Conservation (phyloP, 2,329 filamentous ascomycete species). For the Aspergillus japonicus region DNA sequence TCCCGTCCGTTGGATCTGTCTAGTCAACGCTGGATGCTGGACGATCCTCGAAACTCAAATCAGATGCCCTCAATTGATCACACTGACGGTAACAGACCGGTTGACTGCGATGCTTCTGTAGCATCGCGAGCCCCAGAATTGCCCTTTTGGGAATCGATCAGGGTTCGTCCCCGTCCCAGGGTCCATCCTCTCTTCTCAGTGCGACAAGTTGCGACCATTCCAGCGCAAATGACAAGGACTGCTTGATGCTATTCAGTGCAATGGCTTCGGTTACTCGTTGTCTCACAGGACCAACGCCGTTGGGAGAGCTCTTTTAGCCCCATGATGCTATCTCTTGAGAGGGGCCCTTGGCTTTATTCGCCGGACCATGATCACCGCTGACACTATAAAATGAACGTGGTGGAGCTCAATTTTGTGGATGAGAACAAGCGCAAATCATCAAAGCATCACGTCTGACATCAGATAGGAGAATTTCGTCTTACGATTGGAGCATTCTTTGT, state of each 20-base stretch:
- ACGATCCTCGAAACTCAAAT: not conserved
- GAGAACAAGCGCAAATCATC: not conserved
- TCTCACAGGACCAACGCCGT: not conserved
- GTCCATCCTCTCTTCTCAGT: not conserved
- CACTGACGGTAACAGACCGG: not conserved
- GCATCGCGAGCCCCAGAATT: not conserved
- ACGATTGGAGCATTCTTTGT: not conserved
- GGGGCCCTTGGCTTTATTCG: not conserved
- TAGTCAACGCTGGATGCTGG: not conserved
- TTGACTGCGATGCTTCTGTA: not conserved
- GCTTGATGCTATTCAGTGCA: not conserved
- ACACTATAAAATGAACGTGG: not conserved
- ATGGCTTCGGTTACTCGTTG: not conserved
- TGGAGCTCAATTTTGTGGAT: not conserved
- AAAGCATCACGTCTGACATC: not conserved
- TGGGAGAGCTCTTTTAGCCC: not conserved
- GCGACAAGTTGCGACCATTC: not conserved
- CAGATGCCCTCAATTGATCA: not conserved
- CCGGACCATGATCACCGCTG: not conserved
- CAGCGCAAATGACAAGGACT: not conserved
- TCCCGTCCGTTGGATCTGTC: not conserved
- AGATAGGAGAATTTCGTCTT: not conserved
- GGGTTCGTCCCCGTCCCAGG: not conserved
- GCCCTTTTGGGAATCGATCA: not conserved
- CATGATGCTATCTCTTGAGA: not conserved